phyloP scores from a whole-genome alignment of 192 early-diverging fungal species.

The Rhizoclosmatium globosum region DNA sequence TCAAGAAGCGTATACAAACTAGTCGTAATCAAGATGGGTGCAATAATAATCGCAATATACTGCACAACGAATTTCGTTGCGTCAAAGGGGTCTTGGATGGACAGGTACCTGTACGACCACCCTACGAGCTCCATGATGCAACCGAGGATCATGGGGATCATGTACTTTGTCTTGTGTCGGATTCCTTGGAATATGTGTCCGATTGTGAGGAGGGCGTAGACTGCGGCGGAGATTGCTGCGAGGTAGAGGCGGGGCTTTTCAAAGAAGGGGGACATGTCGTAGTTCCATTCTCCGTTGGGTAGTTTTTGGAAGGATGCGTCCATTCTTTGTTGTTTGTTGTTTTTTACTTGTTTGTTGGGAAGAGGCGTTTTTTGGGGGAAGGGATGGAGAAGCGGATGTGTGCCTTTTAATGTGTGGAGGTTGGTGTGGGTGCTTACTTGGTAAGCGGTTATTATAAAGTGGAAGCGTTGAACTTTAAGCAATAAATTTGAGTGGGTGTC shows the following conservation, averaged over 20 bases:
- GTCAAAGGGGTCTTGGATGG: not conserved
- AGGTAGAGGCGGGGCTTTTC: not conserved
- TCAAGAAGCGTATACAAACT: slow-evolving; percentile 35
- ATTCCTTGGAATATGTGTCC: not conserved
- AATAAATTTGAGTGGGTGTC: no score
- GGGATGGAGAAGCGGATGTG: no score
- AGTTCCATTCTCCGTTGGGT: not conserved
- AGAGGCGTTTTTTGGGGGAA: no score
- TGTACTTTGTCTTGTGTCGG: slow-evolving; percentile 14
- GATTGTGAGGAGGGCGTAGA: slow-evolving; percentile 1
- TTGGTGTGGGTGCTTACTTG: no score
- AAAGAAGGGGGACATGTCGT: not conserved
- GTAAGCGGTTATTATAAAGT: no score
- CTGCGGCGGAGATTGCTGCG: not conserved
- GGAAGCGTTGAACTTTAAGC: no score
- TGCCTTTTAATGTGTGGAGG: no score
- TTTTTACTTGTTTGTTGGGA: no score
- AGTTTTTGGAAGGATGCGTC: not conserved
- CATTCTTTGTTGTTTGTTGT: no score
- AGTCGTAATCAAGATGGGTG: slow-evolving; percentile 42
- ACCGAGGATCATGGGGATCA: not conserved
- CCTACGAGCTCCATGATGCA: not conserved
- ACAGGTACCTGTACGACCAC: not conserved
- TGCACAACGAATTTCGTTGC: slow-evolving; percentile 12
- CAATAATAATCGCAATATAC: slow-evolving; percentile 37